These are phyloP conservation scores for Aristolochia fimbriata DNA, from an alignment of 164 flowering plant genomes.

Conservation along the genomic window DNA sequence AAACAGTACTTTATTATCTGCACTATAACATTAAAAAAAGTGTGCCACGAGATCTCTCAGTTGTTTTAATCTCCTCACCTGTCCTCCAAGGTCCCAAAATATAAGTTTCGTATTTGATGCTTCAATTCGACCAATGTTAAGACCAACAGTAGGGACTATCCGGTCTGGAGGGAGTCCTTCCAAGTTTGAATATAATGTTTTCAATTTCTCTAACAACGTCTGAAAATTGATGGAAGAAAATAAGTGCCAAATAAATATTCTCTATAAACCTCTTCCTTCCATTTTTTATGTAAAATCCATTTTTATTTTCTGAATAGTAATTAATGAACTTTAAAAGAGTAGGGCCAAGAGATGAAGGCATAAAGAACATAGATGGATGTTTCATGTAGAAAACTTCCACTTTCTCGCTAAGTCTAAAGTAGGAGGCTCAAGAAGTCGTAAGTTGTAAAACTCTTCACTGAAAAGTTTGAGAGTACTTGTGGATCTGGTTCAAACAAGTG, in stretches of 20 bases:
- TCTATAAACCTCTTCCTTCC: not conserved
- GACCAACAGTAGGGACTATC: constrained; percentile 97
- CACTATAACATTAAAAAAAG: not conserved
- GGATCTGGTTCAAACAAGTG: no score
- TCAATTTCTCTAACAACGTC: constrained; percentile 92
- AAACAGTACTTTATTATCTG: not conserved
- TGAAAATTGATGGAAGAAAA: constrained; percentile 15
- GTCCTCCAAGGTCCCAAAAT: constrained; percentile 99
- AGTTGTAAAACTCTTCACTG: no score
- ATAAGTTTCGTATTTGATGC: constrained; percentile 75
- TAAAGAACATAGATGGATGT: no score
- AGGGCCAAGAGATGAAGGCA: no score
- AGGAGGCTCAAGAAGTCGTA: no score
- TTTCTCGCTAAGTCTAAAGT: no score
- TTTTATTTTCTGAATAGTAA: no score
- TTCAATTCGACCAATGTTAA: constrained; percentile 91
- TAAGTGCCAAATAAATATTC: not conserved
- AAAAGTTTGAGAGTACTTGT: no score
- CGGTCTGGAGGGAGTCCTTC: constrained; percentile 96
- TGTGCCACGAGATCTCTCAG: no score
- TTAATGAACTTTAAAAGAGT: no score
- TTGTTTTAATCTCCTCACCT: constrained; percentile 36
- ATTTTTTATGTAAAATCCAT: no score
- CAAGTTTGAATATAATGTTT: constrained; percentile 62
- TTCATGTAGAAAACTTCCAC: no score